Evolutionary conservation across 1,284 basidiomycete species (phyloP).

Genomic region (Mycosarcoma mackinlayi): DNA sequence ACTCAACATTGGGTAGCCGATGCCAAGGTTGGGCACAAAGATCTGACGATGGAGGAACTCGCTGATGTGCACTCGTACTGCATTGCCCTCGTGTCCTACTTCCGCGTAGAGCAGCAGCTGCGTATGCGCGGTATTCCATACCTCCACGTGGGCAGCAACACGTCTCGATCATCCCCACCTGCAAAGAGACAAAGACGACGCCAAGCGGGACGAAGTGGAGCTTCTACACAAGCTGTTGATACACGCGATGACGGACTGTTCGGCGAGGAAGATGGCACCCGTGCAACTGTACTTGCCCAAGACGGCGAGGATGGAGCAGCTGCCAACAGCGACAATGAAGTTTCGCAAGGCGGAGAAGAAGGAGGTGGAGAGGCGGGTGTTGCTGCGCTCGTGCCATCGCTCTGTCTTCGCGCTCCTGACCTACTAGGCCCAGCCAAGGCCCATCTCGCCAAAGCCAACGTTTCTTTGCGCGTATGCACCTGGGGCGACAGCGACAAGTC

Average conservation of each 20-base stretch:
- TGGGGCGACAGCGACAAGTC: constrained; percentile 87
- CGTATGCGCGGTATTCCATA: constrained; percentile 83
- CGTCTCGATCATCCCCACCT: constrained; percentile 35
- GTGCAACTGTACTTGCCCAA: not conserved
- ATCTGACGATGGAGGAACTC: constrained; percentile 50
- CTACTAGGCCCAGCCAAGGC: constrained; percentile 85
- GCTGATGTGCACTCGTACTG: constrained; percentile 53
- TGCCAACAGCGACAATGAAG: constrained; percentile 66
- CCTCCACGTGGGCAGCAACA: constrained; percentile 76
- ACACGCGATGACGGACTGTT: constrained; percentile 30
- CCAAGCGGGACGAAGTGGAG: not conserved
- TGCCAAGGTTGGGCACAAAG: constrained; percentile 4
- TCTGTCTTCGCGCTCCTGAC: constrained; percentile 82
- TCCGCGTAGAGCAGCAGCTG: constrained; percentile 86
- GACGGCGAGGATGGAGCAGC: constrained; percentile 68
- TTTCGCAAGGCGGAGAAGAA: no score
- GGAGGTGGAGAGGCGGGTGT: constrained; percentile 8
- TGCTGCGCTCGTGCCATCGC: constrained; percentile 80
- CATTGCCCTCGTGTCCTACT: constrained; percentile 89
- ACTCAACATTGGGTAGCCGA: not conserved
- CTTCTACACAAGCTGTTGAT: constrained; percentile 14
- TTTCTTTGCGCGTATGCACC: constrained; percentile 84
- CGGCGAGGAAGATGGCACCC: constrained; percentile 17
- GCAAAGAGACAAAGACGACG: constrained; percentile 13
- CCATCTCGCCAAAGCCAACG: constrained; percentile 84